Base-by-base conservation (phyloP, 176 grass and related monocot species). In the Triticum urartu region DNA sequence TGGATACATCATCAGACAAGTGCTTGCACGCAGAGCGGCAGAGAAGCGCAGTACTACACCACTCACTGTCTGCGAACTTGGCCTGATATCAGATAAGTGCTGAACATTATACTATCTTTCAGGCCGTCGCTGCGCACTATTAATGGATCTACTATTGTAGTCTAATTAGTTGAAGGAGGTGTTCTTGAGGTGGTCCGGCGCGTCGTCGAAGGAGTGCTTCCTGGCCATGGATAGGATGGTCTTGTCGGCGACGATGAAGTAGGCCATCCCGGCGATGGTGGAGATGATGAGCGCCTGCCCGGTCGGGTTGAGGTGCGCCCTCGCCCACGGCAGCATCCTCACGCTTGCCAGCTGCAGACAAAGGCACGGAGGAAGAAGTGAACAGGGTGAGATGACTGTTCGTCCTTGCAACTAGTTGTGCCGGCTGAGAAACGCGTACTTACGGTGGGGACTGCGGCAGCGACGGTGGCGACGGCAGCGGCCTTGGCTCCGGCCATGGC, bases 171-270 rank as follows among this genome's bases (percentile, higher is more conserved):
- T 59, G 80, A 80, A 91, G 47, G 85, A 87, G 10, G 84, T 91
- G 85, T 91, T 84, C 75, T 68, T 90, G 33, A 87, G 84, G 45
- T 87, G 89, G 0, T 87, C 74, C 0, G 90, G 85, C 8, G 86
- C 83, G 9, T 14, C 63, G 69, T 85, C 70, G 75, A 86, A 93
- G 0, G 91, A 95, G 72, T 95, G 90, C 50, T 54, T 85, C 30
- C 91, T 95, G 17, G 94, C 94, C 40, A 88, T 52, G 13, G 91
- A 86, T 0, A 93, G 64, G 70, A 95, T 90, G 15, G 85, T 93
- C 91, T 95, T 95, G 88, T 95, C 94, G 0, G 94, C 89, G 1
- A 87, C 91, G 45, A 93, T 84, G 84, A 95, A 95, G 65, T 93
- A 95, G 0, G 91, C 87, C 94, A 91, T 89, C 0, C 94, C 94